These are phyloP conservation scores for Trichoderma sp. DNA, from an alignment of 2,329 filamentous ascomycete genomes.

Conservation along the genomic window DNA sequence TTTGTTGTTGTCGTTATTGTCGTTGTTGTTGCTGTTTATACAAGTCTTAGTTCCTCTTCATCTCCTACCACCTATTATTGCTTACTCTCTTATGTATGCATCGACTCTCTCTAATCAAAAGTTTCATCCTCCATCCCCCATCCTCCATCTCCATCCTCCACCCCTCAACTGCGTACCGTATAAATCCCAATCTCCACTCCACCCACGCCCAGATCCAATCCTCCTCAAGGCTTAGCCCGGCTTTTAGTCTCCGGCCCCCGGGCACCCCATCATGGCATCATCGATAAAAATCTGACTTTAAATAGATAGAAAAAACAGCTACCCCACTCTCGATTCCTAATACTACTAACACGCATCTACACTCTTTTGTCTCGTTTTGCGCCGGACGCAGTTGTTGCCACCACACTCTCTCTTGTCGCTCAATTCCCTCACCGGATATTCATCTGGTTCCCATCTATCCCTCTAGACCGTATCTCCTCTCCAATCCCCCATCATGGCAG, in stretches of 20 bases:
- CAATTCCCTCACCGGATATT: background rate
- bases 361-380: background rate
- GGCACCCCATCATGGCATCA: background rate
- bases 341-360: background rate
- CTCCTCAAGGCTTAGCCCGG: background rate
- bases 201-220: background rate
- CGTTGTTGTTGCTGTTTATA: too few species aligned
- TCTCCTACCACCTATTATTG: too few species aligned
- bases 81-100: too few species aligned
- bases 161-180: background rate
- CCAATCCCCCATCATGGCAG: conserved; percentile 24
- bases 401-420: background rate
- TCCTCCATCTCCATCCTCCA: background rate
- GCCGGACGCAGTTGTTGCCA: background rate
- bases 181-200: background rate
- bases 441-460: background rate
- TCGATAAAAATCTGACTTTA: background rate
- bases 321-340: conserved; percentile 4
- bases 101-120: too few species aligned
- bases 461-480: background rate
- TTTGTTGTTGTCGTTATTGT: too few species aligned
- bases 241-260: background rate
- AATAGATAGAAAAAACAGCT: background rate
- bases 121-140: too few species aligned
- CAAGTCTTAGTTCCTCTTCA: too few species aligned